These are phyloP conservation scores for Hygrocybe punicea DNA, from an alignment of 768 basidiomycete genomes.

Conservation along the genomic window DNA sequence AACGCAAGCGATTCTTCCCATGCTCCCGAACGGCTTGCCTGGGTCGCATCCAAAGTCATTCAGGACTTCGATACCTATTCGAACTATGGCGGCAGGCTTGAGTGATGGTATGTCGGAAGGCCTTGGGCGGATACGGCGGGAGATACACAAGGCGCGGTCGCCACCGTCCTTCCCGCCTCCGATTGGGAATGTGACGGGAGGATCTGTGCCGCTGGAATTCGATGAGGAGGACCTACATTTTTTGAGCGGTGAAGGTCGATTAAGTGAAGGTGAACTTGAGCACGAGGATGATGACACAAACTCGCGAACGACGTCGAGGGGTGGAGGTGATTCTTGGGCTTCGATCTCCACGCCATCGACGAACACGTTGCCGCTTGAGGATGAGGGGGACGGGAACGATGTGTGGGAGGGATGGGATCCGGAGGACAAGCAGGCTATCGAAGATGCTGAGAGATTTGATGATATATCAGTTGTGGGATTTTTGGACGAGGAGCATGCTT, in stretches of 20 bases:
- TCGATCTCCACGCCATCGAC: slow-evolving; percentile 43
- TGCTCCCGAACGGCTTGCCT: slow-evolving; percentile 71
- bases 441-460: slow-evolving; percentile 52
- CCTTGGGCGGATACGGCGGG: slow-evolving; percentile 54
- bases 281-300: slow-evolving; percentile 20
- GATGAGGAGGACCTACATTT: slow-evolving; percentile 63
- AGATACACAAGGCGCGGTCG: slow-evolving; percentile 51
- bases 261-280: slow-evolving; percentile 16
- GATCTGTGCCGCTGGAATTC: slow-evolving; percentile 44
- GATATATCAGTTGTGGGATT: slow-evolving; percentile 44
- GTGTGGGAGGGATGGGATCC: slow-evolving; percentile 45
- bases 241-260: slow-evolving; percentile 21
- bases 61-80: slow-evolving; percentile 55
- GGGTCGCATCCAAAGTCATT: slow-evolving; percentile 39
- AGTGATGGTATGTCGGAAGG: slow-evolving; percentile 59
- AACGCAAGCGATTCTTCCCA: slow-evolving; percentile 55
- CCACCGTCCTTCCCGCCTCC: slow-evolving; percentile 34
- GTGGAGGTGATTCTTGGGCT: slow-evolving; percentile 29
- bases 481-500: slow-evolving; percentile 40
- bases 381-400: slow-evolving; percentile 30
- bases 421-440: slow-evolving; percentile 45
- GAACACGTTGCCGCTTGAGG: slow-evolving; percentile 31
- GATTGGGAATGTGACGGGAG: slow-evolving; percentile 20
- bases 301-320: slow-evolving; percentile 26
- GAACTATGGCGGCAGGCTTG: slow-evolving; percentile 49